Base-by-base conservation (phyloP, 1,139 yeast genomes). In the Pichia terricola region DNA sequence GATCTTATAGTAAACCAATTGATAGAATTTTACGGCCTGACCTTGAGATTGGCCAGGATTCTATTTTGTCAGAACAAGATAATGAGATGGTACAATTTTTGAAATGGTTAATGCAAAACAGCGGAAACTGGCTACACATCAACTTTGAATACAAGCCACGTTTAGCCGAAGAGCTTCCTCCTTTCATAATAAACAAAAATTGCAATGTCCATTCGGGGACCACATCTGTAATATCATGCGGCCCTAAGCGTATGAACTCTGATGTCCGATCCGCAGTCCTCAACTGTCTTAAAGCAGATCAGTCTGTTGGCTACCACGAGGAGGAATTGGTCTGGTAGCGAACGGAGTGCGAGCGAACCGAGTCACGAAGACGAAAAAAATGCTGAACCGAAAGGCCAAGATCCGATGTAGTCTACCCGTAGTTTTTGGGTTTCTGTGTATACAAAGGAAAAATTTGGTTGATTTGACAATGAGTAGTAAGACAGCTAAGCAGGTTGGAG, bases 401-500 rank as follows among this genome's bases (percentile, higher is more conserved):
- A 16, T 16, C 22, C 22, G 32, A 10, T 30, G 32, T 30, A 10
- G 7, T 10, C 10, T 30, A 2, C 32, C 10, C 32, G 7, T 30
- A 30, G 32, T 8, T 10, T 30, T 30, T 7, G 2, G 22, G 22
- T 16, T 16, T 16, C 22, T 16, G 22, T 16, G 22, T 16, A 16
- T 16, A 16, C 22, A 16, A 16, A 16, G 22, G 2, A 16, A 16
- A 16, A 16, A 1, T 16, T 16, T 16, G 22, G 22, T 16, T 16
- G 22, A 16, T 16, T 16, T 16, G 22, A 16, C 22, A 16, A 16
- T 16, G 22, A 16, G 22, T 30, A 30, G 7, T 30, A 30, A 30
- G 10, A 30, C 9, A 7, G 7, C 10, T 30, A 30, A 30, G 10
- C 7, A 30, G 9, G 10, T 30, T 8, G 94, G 95, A 31, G 98